These are phyloP conservation scores for Monosporozyma unispora DNA, from an alignment of 805 yeast species.

Conservation along the genomic window DNA sequence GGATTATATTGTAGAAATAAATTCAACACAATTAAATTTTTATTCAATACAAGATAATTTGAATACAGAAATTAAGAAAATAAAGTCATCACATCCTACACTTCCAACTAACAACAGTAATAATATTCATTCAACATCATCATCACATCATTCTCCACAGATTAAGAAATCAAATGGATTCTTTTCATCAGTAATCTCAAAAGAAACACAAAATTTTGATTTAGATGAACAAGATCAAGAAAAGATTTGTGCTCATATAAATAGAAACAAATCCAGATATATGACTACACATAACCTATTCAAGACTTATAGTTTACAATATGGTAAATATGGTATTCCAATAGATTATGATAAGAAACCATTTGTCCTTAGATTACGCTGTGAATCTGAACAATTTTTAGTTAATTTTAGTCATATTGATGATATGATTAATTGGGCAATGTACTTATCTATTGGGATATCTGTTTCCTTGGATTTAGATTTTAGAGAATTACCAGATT, in stretches of 20 bases:
- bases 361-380: slow-evolving; percentile 62
- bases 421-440: slow-evolving; percentile 72
- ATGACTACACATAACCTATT: slow-evolving; percentile 33
- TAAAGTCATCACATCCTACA: slow-evolving; percentile 18
- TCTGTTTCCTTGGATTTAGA: slow-evolving; percentile 72
- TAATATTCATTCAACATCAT: neutral
- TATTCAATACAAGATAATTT: slow-evolving; percentile 37
- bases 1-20: slow-evolving; percentile 57
- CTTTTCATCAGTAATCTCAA: neutral
- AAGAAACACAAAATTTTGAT: slow-evolving; percentile 11
- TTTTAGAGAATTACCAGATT: slow-evolving; percentile 62
- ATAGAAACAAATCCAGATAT: slow-evolving; percentile 16
- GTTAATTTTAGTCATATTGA: slow-evolving; percentile 53
- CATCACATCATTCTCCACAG: slow-evolving; percentile 5
- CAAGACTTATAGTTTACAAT: slow-evolving; percentile 74
- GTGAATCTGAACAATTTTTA: slow-evolving; percentile 76
- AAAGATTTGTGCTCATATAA: slow-evolving; percentile 15
- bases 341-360: slow-evolving; percentile 68
- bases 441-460: slow-evolving; percentile 61
- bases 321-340: slow-evolving; percentile 78
- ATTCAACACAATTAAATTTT: slow-evolving; percentile 78
- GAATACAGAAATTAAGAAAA: slow-evolving; percentile 25
- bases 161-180: neutral
- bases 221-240: slow-evolving; percentile 24
- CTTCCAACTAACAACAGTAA: no score